These are phyloP conservation scores for Aspergillus heteromorphus DNA, from an alignment of 495 filamentous ascomycete species.

Conservation along the genomic window DNA sequence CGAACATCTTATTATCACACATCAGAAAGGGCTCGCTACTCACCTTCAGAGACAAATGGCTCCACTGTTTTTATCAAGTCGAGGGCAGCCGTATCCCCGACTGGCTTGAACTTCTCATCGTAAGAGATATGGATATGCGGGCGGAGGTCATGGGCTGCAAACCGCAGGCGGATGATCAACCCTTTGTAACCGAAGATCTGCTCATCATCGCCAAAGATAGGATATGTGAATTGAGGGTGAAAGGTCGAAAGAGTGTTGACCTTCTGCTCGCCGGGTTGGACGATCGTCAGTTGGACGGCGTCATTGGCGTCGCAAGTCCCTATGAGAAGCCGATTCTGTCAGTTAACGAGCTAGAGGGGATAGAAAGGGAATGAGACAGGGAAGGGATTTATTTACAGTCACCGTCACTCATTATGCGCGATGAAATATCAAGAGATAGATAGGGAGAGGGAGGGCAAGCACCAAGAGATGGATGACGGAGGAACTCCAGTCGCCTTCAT, in stretches of 20 bases:
- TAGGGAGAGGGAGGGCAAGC: background rate
- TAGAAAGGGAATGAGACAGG: background rate
- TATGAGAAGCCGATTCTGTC: slow-evolving; percentile 23
- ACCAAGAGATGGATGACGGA: slow-evolving; percentile 5
- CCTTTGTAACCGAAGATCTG: slow-evolving; percentile 84
- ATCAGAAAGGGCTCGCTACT: slow-evolving; percentile 6
- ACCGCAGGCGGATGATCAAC: slow-evolving; percentile 68
- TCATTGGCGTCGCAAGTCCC: slow-evolving; percentile 74
- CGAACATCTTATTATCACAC: background rate
- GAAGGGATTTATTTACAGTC: slow-evolving; percentile 39
- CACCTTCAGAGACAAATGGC: slow-evolving; percentile 64
- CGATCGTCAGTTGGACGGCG: slow-evolving; percentile 64
- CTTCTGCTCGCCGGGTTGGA: slow-evolving; percentile 51
- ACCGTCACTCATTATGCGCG: slow-evolving; percentile 41
- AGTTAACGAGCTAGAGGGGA: slow-evolving; percentile 1
- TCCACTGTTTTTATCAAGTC: slow-evolving; percentile 62
- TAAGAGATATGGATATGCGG: slow-evolving; percentile 69
- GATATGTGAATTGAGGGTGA: slow-evolving; percentile 81
- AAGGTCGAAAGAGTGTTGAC: slow-evolving; percentile 61
- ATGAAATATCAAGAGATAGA: background rate
- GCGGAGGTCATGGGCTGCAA: slow-evolving; percentile 74
- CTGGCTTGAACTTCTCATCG: slow-evolving; percentile 64
- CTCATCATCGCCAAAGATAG: slow-evolving; percentile 89
- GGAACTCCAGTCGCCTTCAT: slow-evolving; percentile 4
- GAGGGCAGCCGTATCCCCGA: slow-evolving; percentile 63